These are phyloP conservation scores for Aspergillus sp. DNA, from an alignment of 2,329 filamentous ascomycete genomes.

Conservation along the genomic window DNA sequence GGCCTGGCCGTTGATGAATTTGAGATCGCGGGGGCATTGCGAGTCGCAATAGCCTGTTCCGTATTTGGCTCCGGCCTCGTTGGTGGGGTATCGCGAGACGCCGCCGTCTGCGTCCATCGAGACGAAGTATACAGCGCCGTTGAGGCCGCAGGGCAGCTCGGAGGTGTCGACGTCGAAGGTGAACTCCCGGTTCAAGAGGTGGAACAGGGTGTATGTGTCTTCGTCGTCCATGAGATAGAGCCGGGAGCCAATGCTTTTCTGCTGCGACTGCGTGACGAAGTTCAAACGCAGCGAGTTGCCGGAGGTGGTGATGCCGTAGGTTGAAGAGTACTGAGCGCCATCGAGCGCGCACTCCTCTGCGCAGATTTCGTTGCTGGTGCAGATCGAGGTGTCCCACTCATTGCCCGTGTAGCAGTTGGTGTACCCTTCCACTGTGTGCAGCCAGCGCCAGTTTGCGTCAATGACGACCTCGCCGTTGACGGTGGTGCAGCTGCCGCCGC, in stretches of 20 bases:
- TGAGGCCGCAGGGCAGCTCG: constrained; percentile 66
- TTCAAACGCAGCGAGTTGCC: constrained; percentile 51
- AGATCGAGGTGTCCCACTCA: constrained; percentile 49
- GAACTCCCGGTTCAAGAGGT: constrained; percentile 67
- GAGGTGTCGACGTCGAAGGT: constrained; percentile 72
- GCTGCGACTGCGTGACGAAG: constrained; percentile 43
- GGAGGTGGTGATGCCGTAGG: constrained; percentile 54
- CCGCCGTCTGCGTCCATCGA: constrained; percentile 64
- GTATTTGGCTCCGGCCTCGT: constrained; percentile 59
- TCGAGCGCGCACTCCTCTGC: constrained; percentile 59
- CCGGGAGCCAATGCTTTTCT: constrained; percentile 50
- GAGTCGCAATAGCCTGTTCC: constrained; percentile 66
- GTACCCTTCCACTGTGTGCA: constrained; percentile 49
- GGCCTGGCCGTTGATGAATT: constrained; percentile 48
- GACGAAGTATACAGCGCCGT: constrained; percentile 68
- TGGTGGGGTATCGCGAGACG: constrained; percentile 48
- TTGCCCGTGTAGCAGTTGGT: constrained; percentile 61
- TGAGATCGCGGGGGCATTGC: constrained; percentile 55
- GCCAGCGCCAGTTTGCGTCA: constrained; percentile 61
- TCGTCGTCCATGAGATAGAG: constrained; percentile 65
- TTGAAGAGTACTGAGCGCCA: constrained; percentile 54
- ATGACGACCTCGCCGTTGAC: constrained; percentile 52
- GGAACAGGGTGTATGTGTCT: constrained; percentile 64
- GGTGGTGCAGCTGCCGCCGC: constrained; percentile 51
- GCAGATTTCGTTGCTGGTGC: constrained; percentile 51